Percentiles rank a stretch among this genome's conserved stretches.
phyloP scores from a whole-genome alignment of 2,329 filamentous ascomycete species.

The Graphilbum fragrans region DNA sequence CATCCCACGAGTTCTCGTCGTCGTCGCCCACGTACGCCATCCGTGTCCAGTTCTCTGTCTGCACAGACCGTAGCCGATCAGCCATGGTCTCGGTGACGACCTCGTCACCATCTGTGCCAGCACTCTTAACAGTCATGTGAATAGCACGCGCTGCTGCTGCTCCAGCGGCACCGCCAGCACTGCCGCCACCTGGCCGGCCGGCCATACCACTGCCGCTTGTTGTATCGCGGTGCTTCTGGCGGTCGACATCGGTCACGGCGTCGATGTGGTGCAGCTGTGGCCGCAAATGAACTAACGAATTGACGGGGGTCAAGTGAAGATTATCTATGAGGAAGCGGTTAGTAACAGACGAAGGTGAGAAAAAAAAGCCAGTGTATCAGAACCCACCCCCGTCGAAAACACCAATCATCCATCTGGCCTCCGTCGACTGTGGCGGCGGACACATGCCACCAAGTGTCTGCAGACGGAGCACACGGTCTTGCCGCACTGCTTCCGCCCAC shows the following conservation, averaged over 20 bases:
- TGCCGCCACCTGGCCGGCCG: conserved; percentile 22
- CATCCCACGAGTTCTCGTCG: conserved; percentile 59
- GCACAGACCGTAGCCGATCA: conserved; percentile 62
- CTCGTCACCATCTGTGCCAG: conserved; percentile 45
- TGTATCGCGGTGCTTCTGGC: conserved; percentile 15
- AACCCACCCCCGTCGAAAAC: conserved; percentile 69
- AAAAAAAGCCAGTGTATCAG: neutral
- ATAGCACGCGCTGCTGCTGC: conserved; percentile 57
- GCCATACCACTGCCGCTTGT: conserved; percentile 17
- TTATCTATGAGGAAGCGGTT: conserved; percentile 50
- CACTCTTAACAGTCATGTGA: conserved; percentile 76
- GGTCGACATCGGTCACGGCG: conserved; percentile 63
- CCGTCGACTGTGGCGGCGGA: conserved; percentile 47
- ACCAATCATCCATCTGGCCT: conserved; percentile 80
- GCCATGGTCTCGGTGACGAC: conserved; percentile 60
- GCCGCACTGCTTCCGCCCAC: conserved; percentile 56
- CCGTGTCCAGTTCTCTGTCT: conserved; percentile 70
- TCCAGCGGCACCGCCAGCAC: conserved; percentile 16
- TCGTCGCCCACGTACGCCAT: conserved; percentile 77
- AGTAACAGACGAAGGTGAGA: neutral
- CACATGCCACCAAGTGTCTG: conserved; percentile 68
- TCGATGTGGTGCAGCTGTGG: conserved; percentile 91
- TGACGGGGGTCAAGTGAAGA: conserved; percentile 74
- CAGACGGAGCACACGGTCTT: conserved; percentile 60
- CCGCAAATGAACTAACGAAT: conserved; percentile 75